These are phyloP conservation scores for Paramecium biaurelia DNA, from an alignment of 73 alveolate genomes.

Conservation along the genomic window DNA sequence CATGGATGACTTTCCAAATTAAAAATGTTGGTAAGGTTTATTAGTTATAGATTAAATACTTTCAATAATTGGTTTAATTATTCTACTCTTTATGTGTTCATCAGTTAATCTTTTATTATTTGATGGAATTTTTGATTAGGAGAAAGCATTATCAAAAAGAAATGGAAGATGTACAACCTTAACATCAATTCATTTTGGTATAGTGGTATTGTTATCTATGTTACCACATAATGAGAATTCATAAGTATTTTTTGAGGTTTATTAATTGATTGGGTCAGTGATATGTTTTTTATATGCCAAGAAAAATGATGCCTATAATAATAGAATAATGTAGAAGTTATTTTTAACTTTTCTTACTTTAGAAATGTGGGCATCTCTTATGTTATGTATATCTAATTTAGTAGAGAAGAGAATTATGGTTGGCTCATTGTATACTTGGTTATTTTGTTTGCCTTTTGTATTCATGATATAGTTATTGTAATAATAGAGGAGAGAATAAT, in stretches of 20 bases:
- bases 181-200: neutral
- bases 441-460: conserved; percentile 32
- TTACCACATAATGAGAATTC: conserved; percentile 18
- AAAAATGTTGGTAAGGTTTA: conserved; percentile 38
- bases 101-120: neutral
- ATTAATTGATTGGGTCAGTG: neutral
- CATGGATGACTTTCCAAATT: neutral
- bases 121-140: neutral
- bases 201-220: neutral
- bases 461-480: neutral
- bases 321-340: neutral
- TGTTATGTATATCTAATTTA: conserved; percentile 25
- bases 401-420: conserved; percentile 48
- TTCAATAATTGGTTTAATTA: neutral
- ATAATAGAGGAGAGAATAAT: conserved; percentile 22
- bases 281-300: conserved; percentile 39
- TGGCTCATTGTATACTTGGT: conserved; percentile 31
- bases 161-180: conserved; percentile 20
- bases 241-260: neutral
- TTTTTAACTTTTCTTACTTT: neutral
- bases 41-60: conserved; percentile 10
- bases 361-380: neutral
- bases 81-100: neutral
- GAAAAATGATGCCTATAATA: conserved; percentile 35
- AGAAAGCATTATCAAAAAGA: neutral